phyloP scores from a whole-genome alignment of 441 rosid genomes.

The Bruguiera hainesii region DNA sequence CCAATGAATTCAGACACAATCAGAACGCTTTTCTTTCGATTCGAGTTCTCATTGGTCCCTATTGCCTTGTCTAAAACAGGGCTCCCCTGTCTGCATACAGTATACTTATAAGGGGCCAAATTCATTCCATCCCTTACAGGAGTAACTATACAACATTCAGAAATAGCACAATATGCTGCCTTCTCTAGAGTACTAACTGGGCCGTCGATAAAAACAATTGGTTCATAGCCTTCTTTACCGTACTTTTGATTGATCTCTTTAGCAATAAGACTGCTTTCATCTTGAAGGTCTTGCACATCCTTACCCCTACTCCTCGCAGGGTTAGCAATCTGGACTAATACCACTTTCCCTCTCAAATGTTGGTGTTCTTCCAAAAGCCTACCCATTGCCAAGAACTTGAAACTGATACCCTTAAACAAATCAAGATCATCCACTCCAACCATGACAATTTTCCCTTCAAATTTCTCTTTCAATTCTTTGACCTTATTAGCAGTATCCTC shows the following conservation, averaged over 20 bases:
- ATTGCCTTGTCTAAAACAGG: slow-evolving; percentile 50
- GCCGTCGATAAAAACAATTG: slow-evolving; percentile 53
- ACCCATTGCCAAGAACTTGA: slow-evolving; percentile 70
- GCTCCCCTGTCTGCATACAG: slow-evolving; percentile 70
- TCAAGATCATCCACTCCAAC: slow-evolving; percentile 86
- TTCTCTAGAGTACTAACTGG: slow-evolving; percentile 64
- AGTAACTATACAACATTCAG: slow-evolving; percentile 77
- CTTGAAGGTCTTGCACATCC: slow-evolving; percentile 59
- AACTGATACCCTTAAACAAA: slow-evolving; percentile 63
- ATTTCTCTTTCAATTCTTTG: slow-evolving; percentile 52
- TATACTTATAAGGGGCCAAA: slow-evolving; percentile 75
- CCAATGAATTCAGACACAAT: slow-evolving; percentile 89
- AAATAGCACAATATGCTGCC: slow-evolving; percentile 59
- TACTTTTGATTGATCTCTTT: slow-evolving; percentile 44
- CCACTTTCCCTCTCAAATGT: slow-evolving; percentile 51
- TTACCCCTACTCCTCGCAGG: slow-evolving; percentile 76
- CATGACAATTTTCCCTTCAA: slow-evolving; percentile 47
- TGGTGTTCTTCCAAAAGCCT: slow-evolving; percentile 49
- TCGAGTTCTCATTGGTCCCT: slow-evolving; percentile 32
- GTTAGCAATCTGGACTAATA: slow-evolving; percentile 73
- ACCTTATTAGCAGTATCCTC: slow-evolving; percentile 40
- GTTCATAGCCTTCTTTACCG: slow-evolving; percentile 53
- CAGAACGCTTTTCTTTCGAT: slow-evolving; percentile 53
- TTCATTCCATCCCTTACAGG: slow-evolving; percentile 93
- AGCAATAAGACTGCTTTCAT: slow-evolving; percentile 38